Conservation (phyloP, 805 yeast species). For the Candida nemodendra region DNA sequence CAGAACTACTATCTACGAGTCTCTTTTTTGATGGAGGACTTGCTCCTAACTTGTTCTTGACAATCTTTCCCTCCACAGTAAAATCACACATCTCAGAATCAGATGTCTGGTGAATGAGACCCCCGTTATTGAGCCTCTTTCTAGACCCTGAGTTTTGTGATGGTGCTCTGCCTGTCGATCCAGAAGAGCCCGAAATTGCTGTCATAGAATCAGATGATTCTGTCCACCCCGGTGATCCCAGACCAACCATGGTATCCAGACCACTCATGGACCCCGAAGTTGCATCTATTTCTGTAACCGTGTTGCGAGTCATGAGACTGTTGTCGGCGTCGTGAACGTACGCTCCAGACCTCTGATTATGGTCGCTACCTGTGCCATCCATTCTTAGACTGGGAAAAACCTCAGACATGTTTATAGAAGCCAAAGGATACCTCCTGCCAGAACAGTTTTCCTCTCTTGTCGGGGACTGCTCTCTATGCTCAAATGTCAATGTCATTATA, state of each 20-base stretch:
- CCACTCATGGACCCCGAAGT: too few species aligned
- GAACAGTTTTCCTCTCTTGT: too few species aligned
- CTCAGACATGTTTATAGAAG: slow-evolving; percentile 9
- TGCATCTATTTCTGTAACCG: too few species aligned
- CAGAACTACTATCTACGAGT: slow-evolving; percentile 14
- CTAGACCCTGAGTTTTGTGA: slow-evolving; percentile 12
- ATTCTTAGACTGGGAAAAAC: slow-evolving; percentile 16
- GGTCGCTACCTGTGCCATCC: neutral
- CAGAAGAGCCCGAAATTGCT: neutral
- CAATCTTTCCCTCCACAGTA: slow-evolving; percentile 12
- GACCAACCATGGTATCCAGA: too few species aligned
- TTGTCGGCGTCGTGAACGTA: too few species aligned
- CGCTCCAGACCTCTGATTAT: too few species aligned
- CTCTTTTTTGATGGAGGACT: slow-evolving; percentile 23
- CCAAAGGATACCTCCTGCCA: slow-evolving; percentile 13
- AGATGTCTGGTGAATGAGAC: slow-evolving; percentile 5
- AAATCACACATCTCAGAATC: slow-evolving; percentile 22
- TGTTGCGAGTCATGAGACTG: too few species aligned
- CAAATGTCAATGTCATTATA: too few species aligned
- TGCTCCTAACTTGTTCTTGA: slow-evolving; percentile 12
- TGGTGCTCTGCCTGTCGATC: neutral
- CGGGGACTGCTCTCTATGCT: too few species aligned
- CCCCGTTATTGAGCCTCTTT: slow-evolving; percentile 19
- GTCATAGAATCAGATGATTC: neutral
- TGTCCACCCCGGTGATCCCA: too few species aligned